These are phyloP conservation scores for Delitschia confertaspora DNA, from an alignment of 495 filamentous ascomycete genomes.

Conservation along the genomic window DNA sequence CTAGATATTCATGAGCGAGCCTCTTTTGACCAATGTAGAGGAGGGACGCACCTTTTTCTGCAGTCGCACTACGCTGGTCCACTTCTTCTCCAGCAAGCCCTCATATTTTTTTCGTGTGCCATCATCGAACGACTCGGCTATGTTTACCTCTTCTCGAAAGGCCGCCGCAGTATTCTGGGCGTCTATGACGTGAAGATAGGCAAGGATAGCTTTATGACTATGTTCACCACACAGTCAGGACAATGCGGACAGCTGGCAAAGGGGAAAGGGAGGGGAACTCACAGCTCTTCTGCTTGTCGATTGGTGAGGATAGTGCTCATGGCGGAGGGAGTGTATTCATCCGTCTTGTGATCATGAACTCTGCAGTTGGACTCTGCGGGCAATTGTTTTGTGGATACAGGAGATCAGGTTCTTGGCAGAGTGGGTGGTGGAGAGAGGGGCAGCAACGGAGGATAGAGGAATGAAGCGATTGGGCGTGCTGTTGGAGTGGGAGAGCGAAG, in stretches of 20 bases:
- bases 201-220: slow-evolving; percentile 88
- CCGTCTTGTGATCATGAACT: background rate
- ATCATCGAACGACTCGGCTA: slow-evolving; percentile 65
- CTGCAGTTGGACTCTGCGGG: background rate
- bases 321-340: slow-evolving; percentile 25
- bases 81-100: slow-evolving; percentile 86
- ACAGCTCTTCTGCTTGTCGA: slow-evolving; percentile 86
- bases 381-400: too few relatives aligned
- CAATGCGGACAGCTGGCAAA: too few relatives aligned
- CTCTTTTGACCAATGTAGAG: background rate
- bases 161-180: slow-evolving; percentile 58
- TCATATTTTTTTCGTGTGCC: slow-evolving; percentile 80
- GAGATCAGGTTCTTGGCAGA: too few relatives aligned
- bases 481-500: too few relatives aligned
- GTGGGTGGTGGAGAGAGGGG: too few relatives aligned
- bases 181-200: slow-evolving; percentile 70
- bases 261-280: slow-evolving; percentile 11
- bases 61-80: slow-evolving; percentile 82
- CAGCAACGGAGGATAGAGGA: too few relatives aligned
- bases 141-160: slow-evolving; percentile 54
- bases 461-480: too few relatives aligned
- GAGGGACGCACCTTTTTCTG: slow-evolving; percentile 66
- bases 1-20: slow-evolving; percentile 38
- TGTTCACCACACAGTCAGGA: too few relatives aligned
- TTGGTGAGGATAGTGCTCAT: slow-evolving; percentile 73